Evolutionary conservation across 305 asterid species (phyloP).

Genomic region (Lippia alba): DNA sequence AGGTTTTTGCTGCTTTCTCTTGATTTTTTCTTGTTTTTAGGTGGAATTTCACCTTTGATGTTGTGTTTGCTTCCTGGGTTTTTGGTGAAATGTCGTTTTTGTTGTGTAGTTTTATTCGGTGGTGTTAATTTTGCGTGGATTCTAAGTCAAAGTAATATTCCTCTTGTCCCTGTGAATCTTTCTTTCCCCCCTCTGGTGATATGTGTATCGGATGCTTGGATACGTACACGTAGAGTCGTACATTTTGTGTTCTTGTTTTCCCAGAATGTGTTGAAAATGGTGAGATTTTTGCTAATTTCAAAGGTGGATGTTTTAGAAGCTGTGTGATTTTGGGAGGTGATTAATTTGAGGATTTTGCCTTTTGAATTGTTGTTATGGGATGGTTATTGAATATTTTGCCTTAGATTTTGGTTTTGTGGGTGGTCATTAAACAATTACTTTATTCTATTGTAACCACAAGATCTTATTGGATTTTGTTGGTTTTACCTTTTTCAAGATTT

Average conservation of each 20-base stretch:
- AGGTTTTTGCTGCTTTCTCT: conserved; percentile 27
- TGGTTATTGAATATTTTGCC: not conserved
- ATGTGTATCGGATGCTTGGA: conserved; percentile 27
- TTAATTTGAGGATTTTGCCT: conserved; percentile 11
- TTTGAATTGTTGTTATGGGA: conserved; percentile 6
- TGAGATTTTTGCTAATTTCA: conserved; percentile 29
- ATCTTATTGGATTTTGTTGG: conserved; percentile 10
- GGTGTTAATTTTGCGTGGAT: conserved; percentile 50
- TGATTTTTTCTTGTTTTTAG: conserved; percentile 6
- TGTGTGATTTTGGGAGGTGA: conserved; percentile 10
- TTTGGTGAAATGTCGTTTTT: conserved; percentile 24
- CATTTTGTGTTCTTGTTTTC: conserved; percentile 5
- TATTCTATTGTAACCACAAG: conserved; percentile 24
- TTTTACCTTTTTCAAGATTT: not conserved
- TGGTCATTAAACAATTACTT: conserved; percentile 18
- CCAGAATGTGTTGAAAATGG: conserved; percentile 9
- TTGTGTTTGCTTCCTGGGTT: conserved; percentile 21
- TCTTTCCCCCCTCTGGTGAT: not conserved
- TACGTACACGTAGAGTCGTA: not conserved
- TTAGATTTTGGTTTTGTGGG: conserved; percentile 22
- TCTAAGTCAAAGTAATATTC: conserved; percentile 45
- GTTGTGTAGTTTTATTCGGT: conserved; percentile 23
- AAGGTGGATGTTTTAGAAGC: conserved; percentile 26
- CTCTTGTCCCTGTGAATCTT: conserved; percentile 26
- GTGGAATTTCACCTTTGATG: conserved; percentile 27